Evolutionary conservation across 2,329 filamentous ascomycete species (phyloP), one percentile per base, ranked within the genome.

Genomic region (Diaporthe sp.): DNA sequence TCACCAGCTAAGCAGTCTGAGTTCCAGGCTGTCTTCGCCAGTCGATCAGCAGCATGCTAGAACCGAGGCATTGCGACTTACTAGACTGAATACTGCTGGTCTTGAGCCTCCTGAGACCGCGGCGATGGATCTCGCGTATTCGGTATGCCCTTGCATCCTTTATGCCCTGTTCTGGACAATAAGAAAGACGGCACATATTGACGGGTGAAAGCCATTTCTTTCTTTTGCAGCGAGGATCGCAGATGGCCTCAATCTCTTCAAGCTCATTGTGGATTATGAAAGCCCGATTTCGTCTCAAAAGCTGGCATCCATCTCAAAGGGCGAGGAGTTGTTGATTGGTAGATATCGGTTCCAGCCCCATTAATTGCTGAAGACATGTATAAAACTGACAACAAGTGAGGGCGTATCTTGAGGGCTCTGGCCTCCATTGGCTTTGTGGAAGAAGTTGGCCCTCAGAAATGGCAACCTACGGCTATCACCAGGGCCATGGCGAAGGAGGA

Each of bases 311-410:
- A 57, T 77, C 5, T 78, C 80, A 2, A 75, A 79, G 1, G 79
- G 78, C 6, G 80, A 82, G 72, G 80, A 81, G 71, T 58, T 80
- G 8, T 46, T 82, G 25, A 81, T 82, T 57, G 65, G 80, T 81
- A 77, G 4, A 17, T 34, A 34, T 34, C 1, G 17, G 10, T 51
- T 13, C 4, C 22, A 2, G 0, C n/a, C 10, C 10, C 22, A 13
- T 3, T 6, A 13, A 13, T 3, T 51, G 10, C 49, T 51, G 13
- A 7, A 37, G 22, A n/a, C 5, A 13, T 12, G 19, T n/a, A 13
- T 5, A 1, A 5, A 2, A 0, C 37, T 61, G 12, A 61, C n/a
- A 28, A 2, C 2, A 19, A 2, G 7, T 17, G 9, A 80, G 79
- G 77, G 13, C 76, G 79, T 13, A 51, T 80, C 4, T 31, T 83